These are phyloP conservation scores for Hypocreales sp. DNA, from an alignment of 2,329 filamentous ascomycete genomes.

Conservation along the genomic window DNA sequence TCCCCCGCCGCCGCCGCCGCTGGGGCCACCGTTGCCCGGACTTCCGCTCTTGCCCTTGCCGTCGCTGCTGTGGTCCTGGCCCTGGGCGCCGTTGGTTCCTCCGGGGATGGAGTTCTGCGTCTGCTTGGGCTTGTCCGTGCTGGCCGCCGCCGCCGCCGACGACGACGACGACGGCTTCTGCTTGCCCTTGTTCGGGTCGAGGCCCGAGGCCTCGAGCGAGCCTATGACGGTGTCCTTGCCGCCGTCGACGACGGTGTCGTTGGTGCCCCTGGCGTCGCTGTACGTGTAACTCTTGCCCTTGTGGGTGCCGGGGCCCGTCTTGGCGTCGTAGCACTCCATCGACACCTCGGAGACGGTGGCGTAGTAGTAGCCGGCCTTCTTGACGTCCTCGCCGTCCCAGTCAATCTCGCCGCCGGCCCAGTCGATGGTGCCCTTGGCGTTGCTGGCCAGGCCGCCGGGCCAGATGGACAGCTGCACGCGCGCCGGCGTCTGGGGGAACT, in stretches of 20 bases:
- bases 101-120: slow-evolving; percentile 14
- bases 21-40: slow-evolving; percentile 1
- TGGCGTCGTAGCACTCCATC: slow-evolving; percentile 71
- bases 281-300: slow-evolving; percentile 63
- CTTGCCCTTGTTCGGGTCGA: slow-evolving; percentile 45
- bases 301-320: slow-evolving; percentile 47
- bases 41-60: slow-evolving; percentile 1
- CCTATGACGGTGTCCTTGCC: slow-evolving; percentile 61
- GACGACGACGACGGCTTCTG: slow-evolving; percentile 4
- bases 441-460: slow-evolving; percentile 72
- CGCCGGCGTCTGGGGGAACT: slow-evolving; percentile 81
- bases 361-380: slow-evolving; percentile 77
- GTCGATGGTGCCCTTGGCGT: slow-evolving; percentile 68
- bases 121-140: slow-evolving; percentile 8
- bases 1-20: slow-evolving; percentile 8
- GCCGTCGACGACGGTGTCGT: slow-evolving; percentile 63
- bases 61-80: slow-evolving; percentile 11
- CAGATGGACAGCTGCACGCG: slow-evolving; percentile 90
- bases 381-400: slow-evolving; percentile 67
- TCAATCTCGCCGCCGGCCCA: slow-evolving; percentile 88
- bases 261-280: slow-evolving; percentile 47
- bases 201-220: slow-evolving; percentile 68
- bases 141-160: slow-evolving; percentile 3
- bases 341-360: slow-evolving; percentile 61
- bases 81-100: slow-evolving; percentile 10